Conservation (phyloP, 345 rosid species). For the Eucalyptus cloeziana region DNA sequence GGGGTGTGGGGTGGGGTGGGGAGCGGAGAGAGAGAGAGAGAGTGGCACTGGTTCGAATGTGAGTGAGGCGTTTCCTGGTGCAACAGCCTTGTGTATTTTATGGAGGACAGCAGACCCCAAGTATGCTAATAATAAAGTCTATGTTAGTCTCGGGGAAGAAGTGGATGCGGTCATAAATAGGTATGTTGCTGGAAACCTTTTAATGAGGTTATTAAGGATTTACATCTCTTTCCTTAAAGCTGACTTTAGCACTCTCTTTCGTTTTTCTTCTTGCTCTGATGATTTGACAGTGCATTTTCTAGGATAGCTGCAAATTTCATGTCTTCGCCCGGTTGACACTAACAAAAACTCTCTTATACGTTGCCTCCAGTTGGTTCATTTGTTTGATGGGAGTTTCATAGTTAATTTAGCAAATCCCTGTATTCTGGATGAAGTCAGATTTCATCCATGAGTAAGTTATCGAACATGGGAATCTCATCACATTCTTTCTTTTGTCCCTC, state of each 20-base stretch:
- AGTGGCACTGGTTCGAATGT: constrained; percentile 77
- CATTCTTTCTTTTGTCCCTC: constrained; percentile 83
- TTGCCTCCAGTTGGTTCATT: constrained; percentile 34
- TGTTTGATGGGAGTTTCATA: constrained; percentile 56
- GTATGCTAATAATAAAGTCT: constrained; percentile 70
- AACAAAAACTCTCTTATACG: not conserved
- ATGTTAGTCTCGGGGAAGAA: constrained; percentile 87
- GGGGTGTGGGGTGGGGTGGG: accelerated
- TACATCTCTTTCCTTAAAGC: not conserved
- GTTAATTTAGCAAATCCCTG: constrained; percentile 81
- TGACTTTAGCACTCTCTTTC: not conserved
- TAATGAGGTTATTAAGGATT: not conserved
- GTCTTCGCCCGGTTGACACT: not conserved
- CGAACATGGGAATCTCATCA: constrained; percentile 91
- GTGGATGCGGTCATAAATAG: constrained; percentile 81
- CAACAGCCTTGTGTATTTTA: constrained; percentile 75
- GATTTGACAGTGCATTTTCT: not conserved
- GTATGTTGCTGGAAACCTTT: constrained; percentile 2
- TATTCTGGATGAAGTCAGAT: constrained; percentile 55
- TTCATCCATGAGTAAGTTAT: constrained; percentile 83
- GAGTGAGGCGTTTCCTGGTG: constrained; percentile 73
- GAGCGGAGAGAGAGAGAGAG: not conserved
- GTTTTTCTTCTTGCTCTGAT: not conserved
- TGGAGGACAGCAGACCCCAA: constrained; percentile 80
- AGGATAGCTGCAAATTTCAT: not conserved